Base-by-base conservation (phyloP, 306 rosid species). In the Castanea crenata region DNA sequence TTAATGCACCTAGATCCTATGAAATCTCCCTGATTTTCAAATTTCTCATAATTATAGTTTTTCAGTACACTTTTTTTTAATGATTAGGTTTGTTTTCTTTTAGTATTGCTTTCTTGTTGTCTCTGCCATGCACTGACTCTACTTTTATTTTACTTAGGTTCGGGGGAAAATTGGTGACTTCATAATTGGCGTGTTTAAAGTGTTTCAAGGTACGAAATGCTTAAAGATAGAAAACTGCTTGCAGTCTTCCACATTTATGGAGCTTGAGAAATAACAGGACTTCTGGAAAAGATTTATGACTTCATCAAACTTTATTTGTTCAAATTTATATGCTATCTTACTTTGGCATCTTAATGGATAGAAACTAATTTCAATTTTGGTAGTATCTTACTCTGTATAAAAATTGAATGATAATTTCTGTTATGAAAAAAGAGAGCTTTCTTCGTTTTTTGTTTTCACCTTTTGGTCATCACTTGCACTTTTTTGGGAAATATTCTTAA, bases 161-260 rank as follows among this genome's bases (percentile, higher is more conserved):
- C 91, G 96, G 77, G 92, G 90, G 6, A 87, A 80, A 86, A 91
- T 91, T 78, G 92, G 93, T 1, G 81, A 88, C 76, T 91, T 88
- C 87, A 81, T 93, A 78, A 83, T 83, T 76, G 96, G 90, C 5
- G 94, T 87, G 58, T 89, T 89, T 82, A 56, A 87, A 76, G 98
- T 93, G 80, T 93, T 93, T 83, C 96, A 93, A 89, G 96, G 98
- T 93, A 91, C 38, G 83, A 20, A 55, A 74, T 81, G 72, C 38
- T 14, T 67, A 35, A 18, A 9, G 5, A 63, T 29, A 27, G 69
- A 67, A 64, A 35, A 38, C 52, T 67, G 27, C 72, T 38, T 67
- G 27, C 6, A 5, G 11, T 64, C 72, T 19, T 49, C 52, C 51
- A 5, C 72, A 67, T 35, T 7, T 23, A 34, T 18, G 6, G 27